Evolutionary conservation across 73 alveolate species (phyloP), one percentile per base, ranked within the genome.

Genomic region (Paramecium sexaurelia): DNA sequence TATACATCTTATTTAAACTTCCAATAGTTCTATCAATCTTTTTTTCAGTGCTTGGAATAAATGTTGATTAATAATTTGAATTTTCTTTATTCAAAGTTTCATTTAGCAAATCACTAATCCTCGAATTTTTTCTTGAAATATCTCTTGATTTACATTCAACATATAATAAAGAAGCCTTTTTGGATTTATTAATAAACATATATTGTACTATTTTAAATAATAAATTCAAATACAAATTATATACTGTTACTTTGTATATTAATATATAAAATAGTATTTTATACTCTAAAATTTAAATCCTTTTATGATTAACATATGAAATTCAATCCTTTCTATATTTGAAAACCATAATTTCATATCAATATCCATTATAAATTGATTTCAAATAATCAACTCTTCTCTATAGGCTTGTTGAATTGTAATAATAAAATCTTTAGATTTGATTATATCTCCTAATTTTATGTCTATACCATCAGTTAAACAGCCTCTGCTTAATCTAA

Each of bases 361-460:
- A 13, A 71, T 71, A 20, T 15, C 5, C 26, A 32, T 36, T 71
- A 15, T 68, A 32, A 40, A 33, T 41, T 17, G 32, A 24, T 15
- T 91, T 85, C 22, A 88, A 61, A n/a, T n/a, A n/a, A n/a, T n/a
- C n/a, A n/a, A n/a, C n/a, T n/a, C n/a, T n/a, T n/a, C n/a, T n/a
- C n/a, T n/a, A n/a, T n/a, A n/a, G n/a, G n/a, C n/a, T n/a, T 88
- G 82, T 69, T 69, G 19, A 3, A 88, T 69, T 11, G 69, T 35
- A 15, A 69, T 47, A 22, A 85, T 47, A 22, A 85, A 90, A 88
- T 88, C 57, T 24, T 69, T 57, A 56, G 56, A 75, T 32, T 75
- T 69, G 8, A 88, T 88, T 15, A 88, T 51, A 13, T 88, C 94
- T 7, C 94, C 94, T 71, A 88, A 69, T 88, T 51, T 88, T 40